Base-by-base conservation (phyloP, 371 early-diverging fungal genomes). In the Syncephalastrum racemosum region DNA sequence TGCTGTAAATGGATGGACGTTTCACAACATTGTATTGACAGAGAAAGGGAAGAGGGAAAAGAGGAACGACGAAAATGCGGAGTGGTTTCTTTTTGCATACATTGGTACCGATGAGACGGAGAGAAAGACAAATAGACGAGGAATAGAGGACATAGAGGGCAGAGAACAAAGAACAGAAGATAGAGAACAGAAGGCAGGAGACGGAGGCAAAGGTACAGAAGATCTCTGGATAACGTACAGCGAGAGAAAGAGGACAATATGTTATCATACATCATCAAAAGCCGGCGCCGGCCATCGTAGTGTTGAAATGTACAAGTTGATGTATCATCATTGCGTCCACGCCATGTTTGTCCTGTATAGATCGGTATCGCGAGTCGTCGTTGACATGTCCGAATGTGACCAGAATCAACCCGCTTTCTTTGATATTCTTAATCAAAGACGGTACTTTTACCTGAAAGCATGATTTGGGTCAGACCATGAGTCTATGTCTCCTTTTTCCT, bases 361-460 rank as follows among this genome's bases (percentile, higher is more conserved):
- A 68, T 1, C 91, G 84, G 54, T 82, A 79, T 13, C 64, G 64
- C 13, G 75, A 61, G 50, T 85, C 81, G 20, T 73, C 65, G 66
- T 96, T 96, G 19, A 77, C 79, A 14, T 68, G 59, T 1, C 97
- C 98, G 71, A 91, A 92, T 15, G 95, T 92, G 0, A 90, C 86
- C 50, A 96, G 71, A 36, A 97, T 81, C 40, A 97, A 63, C 0
- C 98, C 97, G 43, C 87, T 87, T 66, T 94, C 90, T 62, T 97
- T 97, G 57, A 95, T 88, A 23, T 89, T 88, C 24, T 84, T 83
- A 61, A 96, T 91, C 46, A 97, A 66, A 12, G 84, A 79, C 1
- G 98, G 97, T 6, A 94, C 93, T 67, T 90, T 89, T 31, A 93
- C 86, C 87, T 91, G 76, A 19, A 54, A 40, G 22, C 3, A 20